Conservation (phyloP, 2,329 filamentous ascomycete genomes). For the Ambrosiella xylebori region DNA sequence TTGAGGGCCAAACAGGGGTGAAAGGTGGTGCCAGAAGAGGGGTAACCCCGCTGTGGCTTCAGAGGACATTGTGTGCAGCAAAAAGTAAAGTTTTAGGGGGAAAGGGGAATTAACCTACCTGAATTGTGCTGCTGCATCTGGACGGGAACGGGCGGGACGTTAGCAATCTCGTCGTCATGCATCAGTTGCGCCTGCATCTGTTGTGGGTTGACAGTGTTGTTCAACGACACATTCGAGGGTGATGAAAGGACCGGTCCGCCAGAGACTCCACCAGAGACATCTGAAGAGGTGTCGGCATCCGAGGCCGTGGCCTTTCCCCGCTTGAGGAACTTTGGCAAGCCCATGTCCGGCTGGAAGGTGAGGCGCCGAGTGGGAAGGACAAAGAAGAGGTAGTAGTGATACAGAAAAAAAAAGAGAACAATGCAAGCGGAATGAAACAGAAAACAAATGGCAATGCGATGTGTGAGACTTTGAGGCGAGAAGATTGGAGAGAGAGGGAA, state of each 20-base stretch:
- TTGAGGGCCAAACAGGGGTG: background rate
- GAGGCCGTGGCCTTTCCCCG: too few relatives aligned
- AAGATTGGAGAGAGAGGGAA: background rate
- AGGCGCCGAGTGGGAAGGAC: too few relatives aligned
- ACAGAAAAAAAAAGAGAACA: background rate
- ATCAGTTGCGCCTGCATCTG: background rate
- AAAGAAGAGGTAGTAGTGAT: too few relatives aligned
- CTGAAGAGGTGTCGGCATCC: too few relatives aligned
- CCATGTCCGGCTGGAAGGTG: too few relatives aligned
- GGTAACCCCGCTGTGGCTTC: background rate
- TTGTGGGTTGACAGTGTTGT: too few relatives aligned
- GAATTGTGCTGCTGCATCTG: conserved; percentile 2
- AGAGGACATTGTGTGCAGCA: background rate
- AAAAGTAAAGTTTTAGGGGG: background rate
- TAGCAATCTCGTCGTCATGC: background rate
- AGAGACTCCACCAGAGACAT: too few relatives aligned
- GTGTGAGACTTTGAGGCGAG: background rate
- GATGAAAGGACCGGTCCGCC: too few relatives aligned
- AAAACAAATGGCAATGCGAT: background rate
- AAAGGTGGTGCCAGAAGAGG: background rate
- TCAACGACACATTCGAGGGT: too few relatives aligned
- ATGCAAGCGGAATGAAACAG: background rate
- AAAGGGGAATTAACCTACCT: background rate
- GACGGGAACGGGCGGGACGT: background rate
- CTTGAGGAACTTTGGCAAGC: too few relatives aligned